phyloP scores from a whole-genome alignment of 495 filamentous ascomycete species.

The Cercophora scortea region DNA sequence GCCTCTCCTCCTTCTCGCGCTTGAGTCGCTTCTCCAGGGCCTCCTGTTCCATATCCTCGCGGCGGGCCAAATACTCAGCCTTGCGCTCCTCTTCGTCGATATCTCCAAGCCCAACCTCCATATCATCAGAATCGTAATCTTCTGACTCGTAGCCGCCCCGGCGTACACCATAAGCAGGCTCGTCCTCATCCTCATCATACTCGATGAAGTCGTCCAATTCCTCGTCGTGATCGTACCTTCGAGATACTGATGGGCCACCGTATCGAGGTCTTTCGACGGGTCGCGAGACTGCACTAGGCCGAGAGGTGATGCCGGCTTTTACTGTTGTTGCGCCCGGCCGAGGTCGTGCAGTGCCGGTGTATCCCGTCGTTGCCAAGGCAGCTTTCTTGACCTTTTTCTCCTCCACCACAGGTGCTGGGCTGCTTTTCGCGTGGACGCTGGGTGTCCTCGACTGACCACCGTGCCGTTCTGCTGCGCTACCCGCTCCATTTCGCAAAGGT shows the following conservation, averaged over 20 bases:
- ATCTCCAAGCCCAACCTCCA: conserved; percentile 54
- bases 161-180: conserved; percentile 15
- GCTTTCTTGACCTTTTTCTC: conserved; percentile 53
- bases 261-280: conserved; percentile 15
- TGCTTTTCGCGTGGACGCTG: conserved; percentile 6
- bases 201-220: conserved; percentile 46
- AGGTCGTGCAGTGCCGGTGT: conserved; percentile 47
- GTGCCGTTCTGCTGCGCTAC: neutral
- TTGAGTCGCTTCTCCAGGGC: conserved; percentile 34
- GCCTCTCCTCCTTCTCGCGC: conserved; percentile 38
- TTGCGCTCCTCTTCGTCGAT: conserved; percentile 51
- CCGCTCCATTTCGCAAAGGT: conserved; percentile 11
- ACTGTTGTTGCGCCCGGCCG: conserved; percentile 23
- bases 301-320: conserved; percentile 19
- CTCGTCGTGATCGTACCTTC: conserved; percentile 46
- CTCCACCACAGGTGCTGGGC: conserved; percentile 11
- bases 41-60: conserved; percentile 46
- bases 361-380: conserved; percentile 47
- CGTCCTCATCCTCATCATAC: conserved; percentile 47
- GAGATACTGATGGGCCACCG: conserved; percentile 19
- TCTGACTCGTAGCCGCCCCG: conserved; percentile 26
- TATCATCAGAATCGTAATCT: conserved; percentile 55
- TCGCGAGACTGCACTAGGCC: conserved; percentile 4
- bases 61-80: conserved; percentile 37
- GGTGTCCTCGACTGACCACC: conserved; percentile 6